phyloP scores from a whole-genome alignment of 2,329 filamentous ascomycete species.

The Ophiocordyceps sinensis region DNA sequence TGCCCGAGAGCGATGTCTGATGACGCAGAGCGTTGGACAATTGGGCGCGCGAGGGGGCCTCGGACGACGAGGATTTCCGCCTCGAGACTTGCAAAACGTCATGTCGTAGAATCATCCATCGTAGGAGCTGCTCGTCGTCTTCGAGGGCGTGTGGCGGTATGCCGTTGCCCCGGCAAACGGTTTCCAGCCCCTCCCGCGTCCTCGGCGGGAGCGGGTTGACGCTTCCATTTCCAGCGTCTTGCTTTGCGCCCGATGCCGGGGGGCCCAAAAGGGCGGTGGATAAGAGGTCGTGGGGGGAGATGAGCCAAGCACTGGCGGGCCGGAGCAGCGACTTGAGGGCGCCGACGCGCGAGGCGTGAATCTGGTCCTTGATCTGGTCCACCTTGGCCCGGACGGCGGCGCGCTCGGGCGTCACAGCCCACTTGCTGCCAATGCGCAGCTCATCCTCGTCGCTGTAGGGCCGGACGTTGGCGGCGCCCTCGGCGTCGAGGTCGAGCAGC shows the following conservation, averaged over 20 bases:
- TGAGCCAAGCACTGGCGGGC: slow-evolving; percentile 19
- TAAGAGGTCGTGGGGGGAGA: slow-evolving; percentile 28
- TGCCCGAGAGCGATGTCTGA: slow-evolving; percentile 11
- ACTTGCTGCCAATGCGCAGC: slow-evolving; percentile 13
- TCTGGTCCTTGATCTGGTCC: slow-evolving; percentile 13
- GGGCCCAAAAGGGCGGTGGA: slow-evolving; percentile 20
- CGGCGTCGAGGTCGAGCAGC: slow-evolving; percentile 38
- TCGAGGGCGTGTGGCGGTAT: slow-evolving; percentile 13
- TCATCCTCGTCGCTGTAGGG: slow-evolving; percentile 22
- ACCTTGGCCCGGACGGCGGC: slow-evolving; percentile 12
- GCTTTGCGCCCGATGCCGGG: not conserved
- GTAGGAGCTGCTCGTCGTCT: slow-evolving; percentile 17
- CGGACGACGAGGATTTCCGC: not conserved
- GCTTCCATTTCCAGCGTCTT: not conserved
- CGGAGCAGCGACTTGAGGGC: slow-evolving; percentile 10
- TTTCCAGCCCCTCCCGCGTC: not conserved
- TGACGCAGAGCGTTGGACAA: slow-evolving; percentile 8
- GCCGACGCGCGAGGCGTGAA: slow-evolving; percentile 12
- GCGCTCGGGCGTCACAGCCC: slow-evolving; percentile 11
- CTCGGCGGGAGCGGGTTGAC: not conserved
- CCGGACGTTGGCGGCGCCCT: slow-evolving; percentile 28
- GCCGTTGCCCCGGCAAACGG: slow-evolving; percentile 13
- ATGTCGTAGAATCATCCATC: slow-evolving; percentile 20
- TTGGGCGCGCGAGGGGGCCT: slow-evolving; percentile 3
- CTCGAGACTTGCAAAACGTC: slow-evolving; percentile 4